Conservation (phyloP, 306 rosid genomes). For the Trichosanthes truncata region DNA sequence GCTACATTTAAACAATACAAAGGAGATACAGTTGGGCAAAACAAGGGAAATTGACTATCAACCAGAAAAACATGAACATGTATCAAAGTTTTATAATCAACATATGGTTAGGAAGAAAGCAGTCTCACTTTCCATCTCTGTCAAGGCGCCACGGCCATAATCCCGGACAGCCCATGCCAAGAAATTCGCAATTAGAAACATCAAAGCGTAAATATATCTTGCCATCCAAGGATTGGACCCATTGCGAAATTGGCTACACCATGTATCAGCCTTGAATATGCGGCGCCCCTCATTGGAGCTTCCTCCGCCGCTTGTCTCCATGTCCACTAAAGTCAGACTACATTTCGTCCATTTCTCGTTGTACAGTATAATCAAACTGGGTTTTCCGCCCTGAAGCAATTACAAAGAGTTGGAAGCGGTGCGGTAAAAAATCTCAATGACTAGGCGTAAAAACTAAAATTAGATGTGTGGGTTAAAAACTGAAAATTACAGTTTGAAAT, state of each 20-base stretch:
- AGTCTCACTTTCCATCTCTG: conserved; percentile 55
- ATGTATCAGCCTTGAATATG: conserved; percentile 10
- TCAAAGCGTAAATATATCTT: conserved; percentile 76
- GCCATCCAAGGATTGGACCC: conserved; percentile 93
- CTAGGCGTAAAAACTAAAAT: neutral
- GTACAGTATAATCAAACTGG: neutral
- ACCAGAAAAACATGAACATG: neutral
- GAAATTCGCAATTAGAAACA: conserved; percentile 58
- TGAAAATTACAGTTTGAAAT: conserved; percentile 1
- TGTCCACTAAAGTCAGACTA: neutral
- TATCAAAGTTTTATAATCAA: neutral
- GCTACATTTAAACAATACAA: neutral
- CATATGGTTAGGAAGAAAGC: conserved; percentile 2
- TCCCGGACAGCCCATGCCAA: conserved; percentile 95
- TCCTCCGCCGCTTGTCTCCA: conserved; percentile 7
- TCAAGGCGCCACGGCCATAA: conserved; percentile 42
- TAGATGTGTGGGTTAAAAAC: neutral
- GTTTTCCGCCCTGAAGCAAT: neutral
- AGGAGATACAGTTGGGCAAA: neutral
- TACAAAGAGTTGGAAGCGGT: neutral
- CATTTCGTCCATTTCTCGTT: conserved; percentile 1
- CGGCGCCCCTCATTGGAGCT: neutral
- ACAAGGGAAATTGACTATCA: neutral
- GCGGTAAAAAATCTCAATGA: neutral
- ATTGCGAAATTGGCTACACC: conserved; percentile 36